Conservation (phyloP, 78 protist species). For the Dictyostelium capitatum region DNA sequence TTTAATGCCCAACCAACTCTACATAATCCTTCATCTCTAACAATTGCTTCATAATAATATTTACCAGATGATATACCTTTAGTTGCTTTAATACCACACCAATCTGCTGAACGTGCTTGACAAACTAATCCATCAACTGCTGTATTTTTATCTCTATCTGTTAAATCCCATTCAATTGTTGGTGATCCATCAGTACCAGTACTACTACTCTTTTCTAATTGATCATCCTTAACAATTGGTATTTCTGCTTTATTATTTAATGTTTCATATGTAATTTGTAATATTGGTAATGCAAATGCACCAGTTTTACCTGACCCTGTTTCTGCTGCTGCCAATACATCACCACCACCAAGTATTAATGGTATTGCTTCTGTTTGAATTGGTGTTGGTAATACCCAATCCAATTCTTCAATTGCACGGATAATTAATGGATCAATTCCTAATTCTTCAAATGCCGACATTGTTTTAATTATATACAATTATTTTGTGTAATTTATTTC, state of each 20-base stretch:
- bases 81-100: constrained; percentile 79
- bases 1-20: constrained; percentile 86
- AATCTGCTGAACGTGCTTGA: constrained; percentile 48
- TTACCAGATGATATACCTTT: constrained; percentile 75
- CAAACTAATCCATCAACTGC: constrained; percentile 59
- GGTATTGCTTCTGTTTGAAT: constrained; percentile 91
- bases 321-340: constrained; percentile 93
- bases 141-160: constrained; percentile 57
- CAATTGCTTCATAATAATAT: constrained; percentile 83
- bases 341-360: constrained; percentile 88
- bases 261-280: constrained; percentile 84
- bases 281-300: constrained; percentile 81
- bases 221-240: neutral
- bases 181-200: too few relatives aligned
- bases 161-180: constrained; percentile 6
- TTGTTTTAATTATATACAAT: neutral
- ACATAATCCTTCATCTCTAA: constrained; percentile 87
- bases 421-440: constrained; percentile 90
- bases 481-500: neutral
- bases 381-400: constrained; percentile 89
- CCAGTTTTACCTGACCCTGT: constrained; percentile 94
- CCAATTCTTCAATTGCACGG: constrained; percentile 86
- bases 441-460: constrained; percentile 89
- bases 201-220: neutral
- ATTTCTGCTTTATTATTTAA: constrained; percentile 55